Evolutionary conservation across 805 yeast genomes (phyloP), one percentile per base, ranked within the genome.

Genomic region (Kodamaea leandrae): DNA sequence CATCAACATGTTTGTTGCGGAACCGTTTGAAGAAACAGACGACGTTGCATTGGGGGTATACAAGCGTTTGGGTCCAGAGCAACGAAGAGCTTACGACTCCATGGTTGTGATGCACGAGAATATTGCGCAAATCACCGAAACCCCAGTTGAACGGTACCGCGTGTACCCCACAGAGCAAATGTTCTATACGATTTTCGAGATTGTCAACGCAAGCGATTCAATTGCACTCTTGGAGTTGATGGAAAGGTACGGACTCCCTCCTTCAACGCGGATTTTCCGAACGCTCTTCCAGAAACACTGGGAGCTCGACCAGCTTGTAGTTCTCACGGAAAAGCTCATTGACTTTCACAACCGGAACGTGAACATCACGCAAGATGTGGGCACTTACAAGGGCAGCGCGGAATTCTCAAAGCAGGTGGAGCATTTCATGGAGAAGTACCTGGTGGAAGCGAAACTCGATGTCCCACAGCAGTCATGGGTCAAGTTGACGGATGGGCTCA

Each of bases 201-300:
- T 33, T 9, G 28, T 43, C 10, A 29, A 29, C 2, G 30, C 42
- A 7, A 5, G 15, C 2, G 30, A 36, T 7, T 32, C 37, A 3
- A 18, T 32, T 20, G 15, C 21, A 13, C 26, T 60, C 3, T 32
- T 63, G 9, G 34, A 43, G 15, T 38, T 57, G 49, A 59, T 57
- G 19, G 32, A 37, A 5, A 35, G 42, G n/a, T 54, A 49, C 33
- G 45, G 46, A n/a, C 37, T 66, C 8, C 71, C 71, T 1, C 40
- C 60, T 8, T 58, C 68, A n/a, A 60, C 64, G 7, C 53, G 59
- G 23, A 47, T 55, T n/a, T 65, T 59, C 42, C 48, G 48, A 18
- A 36, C 33, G 9, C 36, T 64, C 4, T 56, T 58, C 38, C 38
- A 37, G n/a, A 10, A 28, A 20, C 21, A 23, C 10, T 34, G 43